A percentile compares a stretch with the other conserved stretches of the same genome.
Evolutionary conservation across 768 basidiomycete species (phyloP).

Genomic region (Collybia sp.): DNA sequence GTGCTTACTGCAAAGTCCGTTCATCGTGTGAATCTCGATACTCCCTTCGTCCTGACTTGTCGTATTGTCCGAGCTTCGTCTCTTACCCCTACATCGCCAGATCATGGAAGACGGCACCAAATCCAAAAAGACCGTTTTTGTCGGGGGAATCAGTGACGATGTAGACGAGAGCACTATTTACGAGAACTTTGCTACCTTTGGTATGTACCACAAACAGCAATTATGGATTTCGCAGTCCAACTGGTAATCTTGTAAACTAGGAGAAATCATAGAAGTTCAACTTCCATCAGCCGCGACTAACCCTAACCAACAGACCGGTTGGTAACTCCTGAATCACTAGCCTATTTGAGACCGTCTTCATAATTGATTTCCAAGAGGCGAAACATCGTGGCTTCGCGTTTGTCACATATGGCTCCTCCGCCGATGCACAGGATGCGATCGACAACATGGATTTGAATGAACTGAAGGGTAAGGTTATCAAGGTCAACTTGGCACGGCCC

Average conservation of each 20-base stretch:
- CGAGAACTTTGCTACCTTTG: conserved; percentile 84
- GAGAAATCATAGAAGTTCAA: conserved; percentile 90
- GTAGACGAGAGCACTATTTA: conserved; percentile 76
- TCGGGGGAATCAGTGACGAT: conserved; percentile 81
- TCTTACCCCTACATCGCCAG: conserved; percentile 1
- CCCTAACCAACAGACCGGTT: conserved; percentile 58
- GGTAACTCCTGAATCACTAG: conserved; percentile 7
- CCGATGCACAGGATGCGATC: conserved; percentile 93
- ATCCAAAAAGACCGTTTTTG: conserved; percentile 81
- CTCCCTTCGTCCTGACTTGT: conserved; percentile 21
- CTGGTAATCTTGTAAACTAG: conserved; percentile 30
- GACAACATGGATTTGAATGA: conserved; percentile 99
- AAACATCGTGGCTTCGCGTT: conserved; percentile 95
- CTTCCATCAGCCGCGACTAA: conserved; percentile 78
- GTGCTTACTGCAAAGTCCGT: conserved; percentile 21
- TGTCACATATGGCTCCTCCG: conserved; percentile 74
- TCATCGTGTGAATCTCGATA: conserved; percentile 33
- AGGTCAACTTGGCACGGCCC: conserved; percentile 83
- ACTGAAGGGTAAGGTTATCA: conserved; percentile 67
- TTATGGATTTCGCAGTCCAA: too few relatives aligned
- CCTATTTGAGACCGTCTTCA: conserved; percentile 1
- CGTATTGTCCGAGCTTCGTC: background rate
- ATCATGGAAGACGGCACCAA: conserved; percentile 80
- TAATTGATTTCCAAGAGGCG: conserved; percentile 37
- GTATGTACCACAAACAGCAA: conserved; percentile 34